Base-by-base conservation (phyloP, 1,284 basidiomycete genomes). In the Microbotryum violaceum region DNA sequence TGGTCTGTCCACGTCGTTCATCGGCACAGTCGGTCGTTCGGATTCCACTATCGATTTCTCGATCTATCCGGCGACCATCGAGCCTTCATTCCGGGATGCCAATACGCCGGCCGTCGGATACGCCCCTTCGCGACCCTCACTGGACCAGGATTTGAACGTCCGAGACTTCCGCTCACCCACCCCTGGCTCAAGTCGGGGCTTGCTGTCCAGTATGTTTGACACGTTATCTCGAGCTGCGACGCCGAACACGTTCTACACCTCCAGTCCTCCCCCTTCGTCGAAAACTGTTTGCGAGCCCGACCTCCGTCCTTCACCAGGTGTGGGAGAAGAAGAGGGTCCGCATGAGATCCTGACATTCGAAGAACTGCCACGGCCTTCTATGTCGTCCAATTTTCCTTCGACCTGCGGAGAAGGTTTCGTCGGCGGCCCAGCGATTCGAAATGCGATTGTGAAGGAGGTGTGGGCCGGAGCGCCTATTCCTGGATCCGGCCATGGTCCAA, bases 91-190 rank as follows among this genome's bases (percentile, higher is more conserved):
- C 46, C 56, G 37, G 16, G 37, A 42, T 12, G 45, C 44, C 31
- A 10, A 49, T 4, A 42, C 50, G 12, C 51, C 57, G 0, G 49
- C 57, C 10, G 27, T 49, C 21, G 21, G 29, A 3, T 60, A 58
- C 50, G 54, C 54, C 1, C 46, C 55, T 4, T 61, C 57, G 14
- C 60, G 54, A 6, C 27, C 59, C 6, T 64, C 65, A 5, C 25
- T 49, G 3, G 53, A 48, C 18, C 37, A 37, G 25, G 53, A 58
- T 16, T 54, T 31, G 29, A 57, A 50, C 31, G n/a, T 10, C 25
- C 49, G 54, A 48, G 62, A 64, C n/a, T 62, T 63, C 20, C 65
- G 65, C 29, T 62, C 60, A 4, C 60, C 67, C 0, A 69, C 63
- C 5, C 66, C 66, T 7, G 66, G 61, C 1, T 65, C 64, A 16